phyloP scores from a whole-genome alignment of 1,284 basidiomycete species.

The Boletus albobrunnescens region DNA sequence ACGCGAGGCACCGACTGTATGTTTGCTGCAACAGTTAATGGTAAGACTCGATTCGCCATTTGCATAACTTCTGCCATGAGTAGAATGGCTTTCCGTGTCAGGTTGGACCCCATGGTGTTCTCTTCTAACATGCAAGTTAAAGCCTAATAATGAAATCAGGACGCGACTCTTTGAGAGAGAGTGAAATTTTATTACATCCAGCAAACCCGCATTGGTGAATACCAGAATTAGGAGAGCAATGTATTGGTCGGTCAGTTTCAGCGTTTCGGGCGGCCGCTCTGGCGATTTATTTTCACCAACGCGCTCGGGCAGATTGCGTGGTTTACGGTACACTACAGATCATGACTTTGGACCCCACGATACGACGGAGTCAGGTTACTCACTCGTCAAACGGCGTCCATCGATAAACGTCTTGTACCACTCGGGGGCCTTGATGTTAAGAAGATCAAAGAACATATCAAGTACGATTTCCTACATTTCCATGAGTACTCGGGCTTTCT shows the following conservation, averaged over 20 bases:
- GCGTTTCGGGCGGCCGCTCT: conserved; percentile 54
- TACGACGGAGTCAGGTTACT: conserved; percentile 22
- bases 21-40: conserved; percentile 74
- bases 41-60: conserved; percentile 86
- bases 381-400: conserved; percentile 81
- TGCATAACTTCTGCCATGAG: conserved; percentile 91
- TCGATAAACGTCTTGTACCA: conserved; percentile 91
- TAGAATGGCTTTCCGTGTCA: conserved; percentile 85
- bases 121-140: conserved; percentile 82
- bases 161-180: conserved; percentile 1
- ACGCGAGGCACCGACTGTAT: conserved; percentile 86
- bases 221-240: conserved; percentile 85
- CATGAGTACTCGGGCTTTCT: conserved; percentile 8
- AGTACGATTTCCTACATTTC: conserved; percentile 76
- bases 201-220: conserved; percentile 82
- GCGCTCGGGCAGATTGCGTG: conserved; percentile 41
- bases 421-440: conserved; percentile 85
- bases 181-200: conserved; percentile 60
- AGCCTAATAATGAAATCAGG: conserved; percentile 49
- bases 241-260: conserved; percentile 92
- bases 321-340: conserved; percentile 62
- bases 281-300: conserved; percentile 32
- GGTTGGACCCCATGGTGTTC: conserved; percentile 58
- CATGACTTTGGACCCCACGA: not conserved
- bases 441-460: conserved; percentile 91